Percentiles rank a stretch among this genome's conserved stretches.
Evolutionary conservation across 2,329 filamentous ascomycete genomes (phyloP).

Genomic region (Ascochyta lentis): DNA sequence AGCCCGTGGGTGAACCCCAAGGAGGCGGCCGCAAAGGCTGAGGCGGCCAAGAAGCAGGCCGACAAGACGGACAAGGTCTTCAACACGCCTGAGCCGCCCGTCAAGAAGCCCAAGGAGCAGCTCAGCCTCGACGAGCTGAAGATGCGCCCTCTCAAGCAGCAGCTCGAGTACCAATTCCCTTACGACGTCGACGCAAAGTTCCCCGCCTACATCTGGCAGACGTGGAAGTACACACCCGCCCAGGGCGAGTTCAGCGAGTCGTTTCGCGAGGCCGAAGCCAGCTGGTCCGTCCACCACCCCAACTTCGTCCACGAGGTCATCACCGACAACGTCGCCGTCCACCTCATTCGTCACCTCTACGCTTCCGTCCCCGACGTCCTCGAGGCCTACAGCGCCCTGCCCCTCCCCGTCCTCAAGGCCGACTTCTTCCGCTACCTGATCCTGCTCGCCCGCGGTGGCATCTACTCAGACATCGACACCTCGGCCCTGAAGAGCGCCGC

Average conservation of each 20-base stretch:
- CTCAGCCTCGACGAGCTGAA: conserved; percentile 73
- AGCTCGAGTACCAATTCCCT: conserved; percentile 90
- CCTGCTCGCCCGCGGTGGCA: conserved; percentile 76
- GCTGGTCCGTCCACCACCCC: conserved; percentile 86
- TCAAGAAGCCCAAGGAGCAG: conserved; percentile 60
- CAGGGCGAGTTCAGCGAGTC: conserved; percentile 74
- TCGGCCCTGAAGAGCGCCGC: conserved; percentile 79
- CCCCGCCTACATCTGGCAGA: conserved; percentile 99
- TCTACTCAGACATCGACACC: conserved; percentile 87
- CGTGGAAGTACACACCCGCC: conserved; percentile 87
- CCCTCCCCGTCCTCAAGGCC: conserved; percentile 63
- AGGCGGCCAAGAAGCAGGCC: conserved; percentile 16
- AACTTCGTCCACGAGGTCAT: conserved; percentile 96
- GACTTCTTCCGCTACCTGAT: conserved; percentile 74
- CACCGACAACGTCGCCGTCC: conserved; percentile 83
- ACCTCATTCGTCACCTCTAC: conserved; percentile 86
- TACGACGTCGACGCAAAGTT: conserved; percentile 90
- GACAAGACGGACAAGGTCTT: conserved; percentile 35
- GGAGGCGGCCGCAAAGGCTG: conserved; percentile 21
- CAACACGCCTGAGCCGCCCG: conserved; percentile 35
- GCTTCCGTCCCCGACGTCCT: conserved; percentile 65
- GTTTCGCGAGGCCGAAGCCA: conserved; percentile 84
- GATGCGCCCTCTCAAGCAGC: conserved; percentile 74
- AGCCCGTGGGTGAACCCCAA: conserved; percentile 42
- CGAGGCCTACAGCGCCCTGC: conserved; percentile 58